These are phyloP conservation scores for Holtermanniella nyarrowii DNA, from an alignment of 768 basidiomycete species.

Conservation along the genomic window DNA sequence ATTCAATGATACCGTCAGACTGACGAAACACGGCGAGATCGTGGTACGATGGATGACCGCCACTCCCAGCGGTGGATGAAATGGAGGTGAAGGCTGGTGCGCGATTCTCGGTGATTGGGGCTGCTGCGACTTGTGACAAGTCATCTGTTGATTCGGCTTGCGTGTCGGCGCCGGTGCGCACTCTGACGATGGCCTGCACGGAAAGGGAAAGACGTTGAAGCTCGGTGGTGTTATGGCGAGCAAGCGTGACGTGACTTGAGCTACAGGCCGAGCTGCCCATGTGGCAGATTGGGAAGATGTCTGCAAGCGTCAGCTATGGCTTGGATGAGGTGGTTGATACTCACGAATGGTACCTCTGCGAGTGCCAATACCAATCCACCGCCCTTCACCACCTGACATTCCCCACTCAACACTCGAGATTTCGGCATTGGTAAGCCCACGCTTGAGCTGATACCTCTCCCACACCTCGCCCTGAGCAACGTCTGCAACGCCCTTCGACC, in stretches of 20 bases:
- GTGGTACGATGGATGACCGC: too few species aligned
- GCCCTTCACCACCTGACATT: constrained; percentile 44
- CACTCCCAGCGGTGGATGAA: too few species aligned
- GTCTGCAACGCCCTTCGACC: not conserved
- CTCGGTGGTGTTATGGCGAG: constrained; percentile 50
- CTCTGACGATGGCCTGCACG: constrained; percentile 51
- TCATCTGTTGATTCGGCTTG: too few species aligned
- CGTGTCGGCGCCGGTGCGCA: constrained; percentile 39
- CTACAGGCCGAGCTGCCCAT: constrained; percentile 60
- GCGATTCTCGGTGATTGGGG: too few species aligned
- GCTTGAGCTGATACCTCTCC: constrained; percentile 58
- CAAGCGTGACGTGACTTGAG: constrained; percentile 46
- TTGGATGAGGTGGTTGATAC: constrained; percentile 9
- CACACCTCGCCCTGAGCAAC: constrained; percentile 31
- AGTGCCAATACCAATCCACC: constrained; percentile 63
- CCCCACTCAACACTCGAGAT: constrained; percentile 53
- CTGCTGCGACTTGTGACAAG: too few species aligned
- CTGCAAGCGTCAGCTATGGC: constrained; percentile 41
- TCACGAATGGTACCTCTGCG: constrained; percentile 40
- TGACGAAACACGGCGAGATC: constrained; percentile 31
- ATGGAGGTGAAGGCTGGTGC: too few species aligned
- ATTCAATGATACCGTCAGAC: constrained; percentile 25
- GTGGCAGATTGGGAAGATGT: constrained; percentile 67
- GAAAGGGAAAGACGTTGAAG: constrained; percentile 51
- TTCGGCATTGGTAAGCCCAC: constrained; percentile 61